Conservation (phyloP, 495 filamentous ascomycete species). For the Haplographium delicatum region DNA sequence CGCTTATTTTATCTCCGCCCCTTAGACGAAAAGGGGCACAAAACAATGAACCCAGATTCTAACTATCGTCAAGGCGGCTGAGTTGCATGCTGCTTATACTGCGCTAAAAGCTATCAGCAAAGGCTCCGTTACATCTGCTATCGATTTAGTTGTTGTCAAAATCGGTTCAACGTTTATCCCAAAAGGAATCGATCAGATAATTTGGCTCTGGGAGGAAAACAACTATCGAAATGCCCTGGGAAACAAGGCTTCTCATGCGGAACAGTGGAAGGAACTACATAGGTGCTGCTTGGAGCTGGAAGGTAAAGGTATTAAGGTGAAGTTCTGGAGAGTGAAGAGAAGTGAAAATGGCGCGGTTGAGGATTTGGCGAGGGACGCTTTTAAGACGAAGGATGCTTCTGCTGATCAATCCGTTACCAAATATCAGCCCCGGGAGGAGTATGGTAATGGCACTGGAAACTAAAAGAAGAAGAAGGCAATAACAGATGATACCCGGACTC, state of each 20-base stretch:
- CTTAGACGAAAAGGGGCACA: background rate
- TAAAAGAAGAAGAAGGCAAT: background rate
- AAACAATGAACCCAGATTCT: background rate
- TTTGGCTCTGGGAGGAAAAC: constrained; percentile 19
- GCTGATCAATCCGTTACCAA: no score
- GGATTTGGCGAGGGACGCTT: background rate
- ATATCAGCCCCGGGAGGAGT: no score
- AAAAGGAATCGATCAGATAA: background rate
- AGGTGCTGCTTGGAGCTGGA: background rate
- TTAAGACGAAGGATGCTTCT: background rate
- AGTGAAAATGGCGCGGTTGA: background rate
- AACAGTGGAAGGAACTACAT: constrained; percentile 25
- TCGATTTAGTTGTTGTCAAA: background rate
- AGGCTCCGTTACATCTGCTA: background rate
- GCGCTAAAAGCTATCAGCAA: background rate
- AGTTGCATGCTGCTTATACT: background rate
- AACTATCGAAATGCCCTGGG: constrained; percentile 20
- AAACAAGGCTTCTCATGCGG: constrained; percentile 22
- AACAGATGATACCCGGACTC: background rate
- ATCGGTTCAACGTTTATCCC: background rate
- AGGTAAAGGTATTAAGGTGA: background rate
- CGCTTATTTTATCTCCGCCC: background rate
- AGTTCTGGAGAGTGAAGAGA: constrained; percentile 1
- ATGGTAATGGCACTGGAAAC: no score
- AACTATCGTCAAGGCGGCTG: background rate